phyloP scores from a whole-genome alignment of 306 rosid species.

The Herpetospermum pedunculosum region DNA sequence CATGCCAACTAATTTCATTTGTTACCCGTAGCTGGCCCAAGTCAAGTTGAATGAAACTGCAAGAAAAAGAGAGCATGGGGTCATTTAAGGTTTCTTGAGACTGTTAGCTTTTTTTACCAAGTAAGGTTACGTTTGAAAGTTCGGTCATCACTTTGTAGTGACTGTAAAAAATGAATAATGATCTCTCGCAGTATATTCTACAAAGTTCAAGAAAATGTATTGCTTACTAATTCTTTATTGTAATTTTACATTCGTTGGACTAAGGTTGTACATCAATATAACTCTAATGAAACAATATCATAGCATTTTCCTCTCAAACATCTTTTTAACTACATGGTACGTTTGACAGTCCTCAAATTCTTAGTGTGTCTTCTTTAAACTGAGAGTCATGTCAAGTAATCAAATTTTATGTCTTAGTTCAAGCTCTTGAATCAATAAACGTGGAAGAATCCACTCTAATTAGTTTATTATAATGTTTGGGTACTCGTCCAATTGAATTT shows the following conservation, averaged over 20 bases:
- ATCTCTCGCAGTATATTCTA: not conserved
- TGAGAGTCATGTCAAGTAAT: too few relatives aligned
- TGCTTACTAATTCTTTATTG: not conserved
- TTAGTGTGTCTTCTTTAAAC: too few relatives aligned
- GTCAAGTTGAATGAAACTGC: conserved; percentile 97
- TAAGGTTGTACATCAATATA: not conserved
- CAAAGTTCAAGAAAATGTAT: not conserved
- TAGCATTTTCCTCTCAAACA: too few relatives aligned
- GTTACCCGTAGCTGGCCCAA: conserved; percentile 67
- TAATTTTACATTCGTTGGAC: not conserved
- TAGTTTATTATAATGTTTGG: too few relatives aligned
- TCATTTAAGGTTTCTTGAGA: not conserved
- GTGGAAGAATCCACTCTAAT: too few relatives aligned
- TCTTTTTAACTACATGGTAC: too few relatives aligned
- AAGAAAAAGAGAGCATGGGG: not conserved
- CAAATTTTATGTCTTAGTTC: too few relatives aligned
- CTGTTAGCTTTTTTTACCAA: not conserved
- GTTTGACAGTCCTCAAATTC: too few relatives aligned
- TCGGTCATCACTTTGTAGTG: not conserved
- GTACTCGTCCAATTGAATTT: too few relatives aligned
- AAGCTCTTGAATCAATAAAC: too few relatives aligned
- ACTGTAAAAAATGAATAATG: not conserved
- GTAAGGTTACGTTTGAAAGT: not conserved
- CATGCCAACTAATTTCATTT: conserved; percentile 92
- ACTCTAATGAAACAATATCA: too few relatives aligned